A percentile compares a stretch with the other conserved stretches of the same genome.
Evolutionary conservation across 2,329 filamentous ascomycete genomes (phyloP).

Genomic region (Phyllosticta paracitricarpa): DNA sequence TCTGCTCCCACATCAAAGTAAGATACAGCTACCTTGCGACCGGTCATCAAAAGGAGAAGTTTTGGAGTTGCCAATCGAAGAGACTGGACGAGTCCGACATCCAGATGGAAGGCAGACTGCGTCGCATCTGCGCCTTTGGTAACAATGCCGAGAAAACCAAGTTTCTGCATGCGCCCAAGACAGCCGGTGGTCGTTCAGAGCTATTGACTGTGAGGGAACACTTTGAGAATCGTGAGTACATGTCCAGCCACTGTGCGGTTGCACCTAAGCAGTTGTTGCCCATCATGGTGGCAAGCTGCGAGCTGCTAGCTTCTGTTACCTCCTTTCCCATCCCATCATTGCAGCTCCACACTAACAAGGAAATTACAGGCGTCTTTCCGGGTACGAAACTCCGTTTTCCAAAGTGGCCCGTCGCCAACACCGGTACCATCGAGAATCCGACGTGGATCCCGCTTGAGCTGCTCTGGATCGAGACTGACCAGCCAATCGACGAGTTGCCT

Average conservation of each 20-base stretch:
- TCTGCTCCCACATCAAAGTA: not conserved
- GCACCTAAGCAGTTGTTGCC: too few species aligned
- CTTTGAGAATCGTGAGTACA: not conserved
- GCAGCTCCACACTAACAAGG: not conserved
- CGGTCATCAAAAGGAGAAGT: not conserved
- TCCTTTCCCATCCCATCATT: too few species aligned
- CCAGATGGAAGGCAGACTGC: not conserved
- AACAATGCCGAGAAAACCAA: not conserved
- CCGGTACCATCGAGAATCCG: not conserved
- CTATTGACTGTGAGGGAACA: not conserved
- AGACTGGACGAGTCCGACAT: not conserved
- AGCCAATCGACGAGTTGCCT: not conserved
- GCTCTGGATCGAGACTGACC: not conserved
- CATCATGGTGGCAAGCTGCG: too few species aligned
- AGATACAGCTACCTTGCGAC: not conserved
- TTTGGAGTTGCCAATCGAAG: not conserved
- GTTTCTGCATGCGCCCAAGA: not conserved
- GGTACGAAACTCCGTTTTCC: not conserved
- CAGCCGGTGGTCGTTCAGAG: not conserved
- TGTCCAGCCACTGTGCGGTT: too few species aligned
- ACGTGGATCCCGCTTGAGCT: not conserved
- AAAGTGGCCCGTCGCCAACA: not conserved
- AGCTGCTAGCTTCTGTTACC: too few species aligned
- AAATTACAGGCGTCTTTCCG: not conserved
- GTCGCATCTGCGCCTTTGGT: not conserved